These are phyloP conservation scores for Neopestalotiopsis clavispora DNA, from an alignment of 2,329 filamentous ascomycete species.

Conservation along the genomic window DNA sequence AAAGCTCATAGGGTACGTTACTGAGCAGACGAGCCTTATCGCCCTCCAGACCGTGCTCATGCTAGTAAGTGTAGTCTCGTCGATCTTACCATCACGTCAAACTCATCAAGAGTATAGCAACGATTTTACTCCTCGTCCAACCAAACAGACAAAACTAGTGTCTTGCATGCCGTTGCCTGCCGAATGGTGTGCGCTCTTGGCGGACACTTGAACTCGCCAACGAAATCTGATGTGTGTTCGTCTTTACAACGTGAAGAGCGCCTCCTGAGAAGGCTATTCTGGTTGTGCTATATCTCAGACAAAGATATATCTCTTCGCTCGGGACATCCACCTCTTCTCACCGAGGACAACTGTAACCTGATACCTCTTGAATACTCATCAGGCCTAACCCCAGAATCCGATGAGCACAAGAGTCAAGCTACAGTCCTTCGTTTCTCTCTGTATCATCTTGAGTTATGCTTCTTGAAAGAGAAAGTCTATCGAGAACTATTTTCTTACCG, in stretches of 20 bases:
- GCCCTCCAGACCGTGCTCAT: neutral
- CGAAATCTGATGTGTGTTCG: neutral
- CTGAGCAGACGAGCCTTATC: neutral
- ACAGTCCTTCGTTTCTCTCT: neutral
- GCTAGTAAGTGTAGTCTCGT: neutral
- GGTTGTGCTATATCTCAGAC: neutral
- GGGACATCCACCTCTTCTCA: neutral
- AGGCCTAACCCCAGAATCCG: neutral
- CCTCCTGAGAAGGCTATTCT: neutral
- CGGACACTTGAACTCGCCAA: neutral
- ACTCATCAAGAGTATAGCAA: neutral
- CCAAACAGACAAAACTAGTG: neutral
- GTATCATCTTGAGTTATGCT: neutral
- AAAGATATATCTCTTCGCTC: constrained; percentile 1
- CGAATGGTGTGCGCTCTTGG: neutral
- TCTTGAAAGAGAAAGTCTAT: neutral
- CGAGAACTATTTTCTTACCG: neutral
- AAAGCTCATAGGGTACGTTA: neutral
- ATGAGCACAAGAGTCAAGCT: neutral
- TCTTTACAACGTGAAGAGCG: no score
- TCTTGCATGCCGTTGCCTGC: neutral
- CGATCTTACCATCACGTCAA: neutral
- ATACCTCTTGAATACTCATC: neutral
- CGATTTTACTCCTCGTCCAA: neutral
- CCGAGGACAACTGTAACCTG: neutral